Base-by-base conservation (phyloP, 73 alveolate species). In the Blepharisma japonicum region DNA sequence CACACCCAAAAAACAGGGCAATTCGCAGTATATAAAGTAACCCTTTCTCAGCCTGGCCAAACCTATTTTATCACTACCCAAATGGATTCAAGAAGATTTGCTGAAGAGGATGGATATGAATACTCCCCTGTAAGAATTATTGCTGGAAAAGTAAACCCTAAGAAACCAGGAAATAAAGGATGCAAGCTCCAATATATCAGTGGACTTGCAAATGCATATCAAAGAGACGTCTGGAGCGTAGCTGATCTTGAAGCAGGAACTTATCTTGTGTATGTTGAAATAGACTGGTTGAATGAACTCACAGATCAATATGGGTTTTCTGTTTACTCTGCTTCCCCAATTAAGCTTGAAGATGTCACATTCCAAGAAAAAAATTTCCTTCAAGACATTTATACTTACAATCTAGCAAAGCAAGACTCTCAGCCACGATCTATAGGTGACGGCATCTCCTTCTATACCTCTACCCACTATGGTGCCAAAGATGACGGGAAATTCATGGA, bases 221-320 rank as follows among this genome's bases (percentile, higher is more conserved):
- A 89, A 55, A 79, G 97, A 71, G 97, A 91, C 66, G 86, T 85
- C 47, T 89, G 93, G 86, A 77, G 78, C 11, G 89, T 79, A 50
- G 79, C 77, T 71, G 74, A 87, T 32, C 79, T 83, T 38, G 55
- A 53, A 21, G 90, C 91, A 5, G 98, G 98, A 5, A 91, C 82
- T 55, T 92, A 86, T 78, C 82, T 92, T 55, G 56, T 92, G 55
- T 92, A 83, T 51, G 88, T 92, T 51, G 98, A 92, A 80, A 56
- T 89, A 25, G 92, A 81, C 39, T 83, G 90, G 90, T 39, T 9
- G 23, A 39, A 71, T 23, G 86, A 56, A 0, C 71, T 25, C 79
- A 53, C 45, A 78, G 51, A 78, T 81, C 45, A 83, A 71, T 25
- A 42, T 84, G 89, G 42, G 42, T 70, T 70, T 70, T 70, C 80